Conservation (phyloP, 139 green algal genomes). For the Ettlia oleoabundans region DNA sequence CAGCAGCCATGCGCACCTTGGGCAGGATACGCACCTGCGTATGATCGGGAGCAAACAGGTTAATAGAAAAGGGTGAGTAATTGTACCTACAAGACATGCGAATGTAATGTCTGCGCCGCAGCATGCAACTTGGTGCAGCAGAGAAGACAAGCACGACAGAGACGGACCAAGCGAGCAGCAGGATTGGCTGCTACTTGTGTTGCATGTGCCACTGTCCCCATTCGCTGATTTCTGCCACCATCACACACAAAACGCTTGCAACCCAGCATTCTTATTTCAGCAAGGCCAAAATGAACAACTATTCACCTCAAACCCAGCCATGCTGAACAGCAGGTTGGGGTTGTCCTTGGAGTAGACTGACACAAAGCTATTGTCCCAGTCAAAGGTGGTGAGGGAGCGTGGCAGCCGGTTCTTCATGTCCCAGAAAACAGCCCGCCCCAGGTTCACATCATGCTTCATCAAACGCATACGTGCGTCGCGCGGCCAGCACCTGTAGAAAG, state of each 20-base stretch:
- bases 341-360: constrained; percentile 98
- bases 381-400: constrained; percentile 93
- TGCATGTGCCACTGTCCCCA: too few relatives aligned
- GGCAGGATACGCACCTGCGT: constrained; percentile 93
- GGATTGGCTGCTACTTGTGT: too few relatives aligned
- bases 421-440: constrained; percentile 96
- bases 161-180: too few relatives aligned
- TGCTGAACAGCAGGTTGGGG: constrained; percentile 99
- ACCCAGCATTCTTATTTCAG: background rate
- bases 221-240: too few relatives aligned
- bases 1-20: constrained; percentile 89
- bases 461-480: constrained; percentile 98
- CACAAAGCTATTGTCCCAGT: constrained; percentile 98
- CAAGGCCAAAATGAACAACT: background rate
- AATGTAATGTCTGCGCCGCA: too few relatives aligned
- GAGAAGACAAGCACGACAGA: too few relatives aligned
- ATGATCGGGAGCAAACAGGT: background rate
- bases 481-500: constrained; percentile 97
- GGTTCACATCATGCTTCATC: constrained; percentile 99
- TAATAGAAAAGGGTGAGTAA: background rate
- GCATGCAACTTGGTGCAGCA: too few relatives aligned
- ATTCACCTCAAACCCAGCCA: constrained; percentile 98
- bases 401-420: constrained; percentile 94
- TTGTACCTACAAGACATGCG: too few relatives aligned
- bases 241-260: background rate